A percentile compares a stretch with the other conserved stretches of the same genome.
These are phyloP conservation scores for Amyloporia xantha DNA, from an alignment of 768 basidiomycete species.

Conservation along the genomic window DNA sequence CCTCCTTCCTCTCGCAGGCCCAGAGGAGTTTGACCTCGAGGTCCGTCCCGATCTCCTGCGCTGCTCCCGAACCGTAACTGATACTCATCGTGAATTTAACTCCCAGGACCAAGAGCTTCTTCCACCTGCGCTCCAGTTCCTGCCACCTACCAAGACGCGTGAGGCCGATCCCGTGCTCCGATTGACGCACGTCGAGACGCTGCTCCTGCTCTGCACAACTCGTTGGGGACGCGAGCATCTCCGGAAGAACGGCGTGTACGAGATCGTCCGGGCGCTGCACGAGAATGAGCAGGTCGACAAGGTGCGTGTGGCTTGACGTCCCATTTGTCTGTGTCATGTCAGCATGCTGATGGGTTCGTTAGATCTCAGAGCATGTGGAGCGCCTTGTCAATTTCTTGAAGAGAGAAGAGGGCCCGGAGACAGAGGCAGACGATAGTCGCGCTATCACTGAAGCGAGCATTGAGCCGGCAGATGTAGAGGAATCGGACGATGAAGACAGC, in stretches of 20 bases:
- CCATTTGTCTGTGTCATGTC: neutral
- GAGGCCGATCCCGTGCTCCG: conserved; percentile 75
- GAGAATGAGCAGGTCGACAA: conserved; percentile 73
- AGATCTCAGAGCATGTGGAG: conserved; percentile 87
- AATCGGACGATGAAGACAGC: conserved; percentile 58
- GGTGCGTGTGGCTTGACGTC: conserved; percentile 32
- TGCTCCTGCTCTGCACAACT: conserved; percentile 84
- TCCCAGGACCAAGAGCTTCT: conserved; percentile 87
- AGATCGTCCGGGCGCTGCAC: conserved; percentile 75
- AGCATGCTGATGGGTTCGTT: neutral
- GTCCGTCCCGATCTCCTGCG: conserved; percentile 31
- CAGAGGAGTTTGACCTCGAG: conserved; percentile 92
- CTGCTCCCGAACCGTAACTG: neutral
- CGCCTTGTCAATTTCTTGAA: conserved; percentile 84
- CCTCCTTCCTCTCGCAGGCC: conserved; percentile 86
- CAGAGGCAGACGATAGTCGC: conserved; percentile 31
- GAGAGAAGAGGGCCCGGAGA: conserved; percentile 59
- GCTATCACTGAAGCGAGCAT: conserved; percentile 12
- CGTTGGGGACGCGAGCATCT: conserved; percentile 82
- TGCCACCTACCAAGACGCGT: conserved; percentile 76
- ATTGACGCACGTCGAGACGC: conserved; percentile 80
- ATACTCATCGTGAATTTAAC: neutral
- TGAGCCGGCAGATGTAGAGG: conserved; percentile 20
- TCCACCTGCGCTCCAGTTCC: conserved; percentile 78
- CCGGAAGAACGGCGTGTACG: conserved; percentile 78